Evolutionary conservation across 2,329 filamentous ascomycete species (phyloP), one percentile per base, ranked within the genome.

Genomic region (Penicillium sp.): DNA sequence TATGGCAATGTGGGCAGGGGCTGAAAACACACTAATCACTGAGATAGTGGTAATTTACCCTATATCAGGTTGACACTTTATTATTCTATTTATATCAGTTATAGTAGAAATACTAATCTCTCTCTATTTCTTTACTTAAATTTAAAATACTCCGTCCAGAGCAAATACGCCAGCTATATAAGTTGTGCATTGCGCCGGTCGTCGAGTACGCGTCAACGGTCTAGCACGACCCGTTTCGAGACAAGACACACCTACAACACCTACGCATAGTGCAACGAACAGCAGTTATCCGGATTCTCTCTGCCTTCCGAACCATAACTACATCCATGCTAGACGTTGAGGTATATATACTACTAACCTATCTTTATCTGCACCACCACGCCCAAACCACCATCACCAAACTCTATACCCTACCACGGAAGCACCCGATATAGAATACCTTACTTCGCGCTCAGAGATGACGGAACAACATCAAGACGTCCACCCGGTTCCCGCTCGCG

Each of bases 141-240:
- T n/a, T n/a, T n/a, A n/a, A n/a, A n/a, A n/a, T n/a, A n/a, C 49
- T 69, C 5, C 60, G 57, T 2, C 65, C 48, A 18, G 56, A 61
- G 26, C 42, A 67, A 39, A 68, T 68, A 53, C 55, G 60, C 48
- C 56, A 67, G 43, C 43, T 67, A 16, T 67, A 67, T 42, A 51
- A 66, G 46, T 63, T 63, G 2, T 67, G 46, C 33, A 51, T 67
- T 1, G 51, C 57, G 9, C 63, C 60, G 3, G 47, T 64, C 10
- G 23, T 67, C 8, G 65, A 68, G 40, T 67, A 68, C 23, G 64
- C 59, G 16, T 66, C 58, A 13, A 63, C 59, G 1, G 55, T 66
- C 45, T 67, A 48, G 64, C 58, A 67, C 39, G 56, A 64, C 48
- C 60, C 56, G 21, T 43, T 52, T 6, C 55, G 55, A 43, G 60